Percentiles rank a stretch among this genome's conserved stretches.
Evolutionary conservation across 352 stramenopile species (phyloP).

Genomic region (Blastocystis sp.): DNA sequence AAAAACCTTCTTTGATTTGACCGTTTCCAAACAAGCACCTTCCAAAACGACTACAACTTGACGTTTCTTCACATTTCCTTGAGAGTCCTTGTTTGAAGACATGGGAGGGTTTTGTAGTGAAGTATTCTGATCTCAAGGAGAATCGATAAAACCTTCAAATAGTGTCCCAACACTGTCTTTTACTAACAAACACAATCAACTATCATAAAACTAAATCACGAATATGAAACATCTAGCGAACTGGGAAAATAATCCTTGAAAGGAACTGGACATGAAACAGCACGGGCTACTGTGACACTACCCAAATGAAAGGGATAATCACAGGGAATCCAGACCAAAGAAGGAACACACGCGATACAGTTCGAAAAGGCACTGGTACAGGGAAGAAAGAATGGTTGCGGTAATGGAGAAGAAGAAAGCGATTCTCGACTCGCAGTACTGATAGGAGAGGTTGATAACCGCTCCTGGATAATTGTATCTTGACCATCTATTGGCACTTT

Average conservation of each 20-base stretch:
- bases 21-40: slow-evolving; percentile 92
- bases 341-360: neutral
- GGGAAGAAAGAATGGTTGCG: neutral
- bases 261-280: too few relatives aligned
- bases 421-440: neutral
- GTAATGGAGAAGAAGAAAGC: neutral
- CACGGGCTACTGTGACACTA: neutral
- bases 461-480: neutral
- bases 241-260: too few relatives aligned
- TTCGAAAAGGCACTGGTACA: neutral
- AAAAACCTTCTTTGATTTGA: slow-evolving; percentile 88
- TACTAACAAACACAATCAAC: neutral
- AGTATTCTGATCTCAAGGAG: too few relatives aligned
- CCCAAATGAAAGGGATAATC: neutral
- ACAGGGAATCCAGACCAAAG: neutral
- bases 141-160: neutral
- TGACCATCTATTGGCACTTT: neutral
- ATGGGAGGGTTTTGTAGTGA: neutral
- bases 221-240: neutral
- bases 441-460: neutral
- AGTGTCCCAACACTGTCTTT: too few relatives aligned
- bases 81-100: neutral
- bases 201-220: neutral
- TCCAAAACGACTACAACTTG: slow-evolving; percentile 92
- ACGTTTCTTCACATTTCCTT: neutral